Evolutionary conservation across 371 early-diverging fungal species (phyloP).

Genomic region (Phascolomyces articulosus): DNA sequence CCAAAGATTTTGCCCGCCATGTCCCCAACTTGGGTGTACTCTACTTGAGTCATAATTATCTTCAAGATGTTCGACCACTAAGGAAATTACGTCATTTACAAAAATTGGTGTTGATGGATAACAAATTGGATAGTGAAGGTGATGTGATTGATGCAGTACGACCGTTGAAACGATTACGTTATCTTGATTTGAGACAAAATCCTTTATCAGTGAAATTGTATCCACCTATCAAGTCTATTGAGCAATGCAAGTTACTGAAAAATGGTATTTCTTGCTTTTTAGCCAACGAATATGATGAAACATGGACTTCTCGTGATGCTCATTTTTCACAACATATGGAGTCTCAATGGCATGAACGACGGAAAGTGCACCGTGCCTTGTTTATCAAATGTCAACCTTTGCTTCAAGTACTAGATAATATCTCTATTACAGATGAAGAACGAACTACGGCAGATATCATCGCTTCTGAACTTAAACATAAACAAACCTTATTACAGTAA

Average conservation of each 20-base stretch:
- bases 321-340: conserved; percentile 36
- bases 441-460: background rate
- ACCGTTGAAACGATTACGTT: conserved; percentile 38
- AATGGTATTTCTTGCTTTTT: conserved; percentile 32
- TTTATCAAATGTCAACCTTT: conserved; percentile 43
- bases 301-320: conserved; percentile 48
- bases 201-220: conserved; percentile 36
- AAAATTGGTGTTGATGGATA: conserved; percentile 54
- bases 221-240: conserved; percentile 22
- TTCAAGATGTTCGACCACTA: conserved; percentile 48
- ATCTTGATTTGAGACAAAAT: conserved; percentile 57
- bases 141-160: conserved; percentile 38
- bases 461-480: background rate
- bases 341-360: conserved; percentile 43
- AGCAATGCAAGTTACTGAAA: background rate
- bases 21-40: conserved; percentile 53
- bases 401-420: conserved; percentile 51
- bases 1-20: conserved; percentile 44
- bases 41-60: conserved; percentile 54
- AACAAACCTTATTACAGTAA: background rate
- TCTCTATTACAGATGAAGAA: conserved; percentile 18
- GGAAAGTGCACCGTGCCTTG: conserved; percentile 49
- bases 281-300: conserved; percentile 30
- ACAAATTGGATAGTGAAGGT: conserved; percentile 43
- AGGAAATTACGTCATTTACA: conserved; percentile 46